Evolutionary conservation across 306 rosid species (phyloP), one percentile per base, ranked within the genome.

Genomic region (Astragalus membranaceus): DNA sequence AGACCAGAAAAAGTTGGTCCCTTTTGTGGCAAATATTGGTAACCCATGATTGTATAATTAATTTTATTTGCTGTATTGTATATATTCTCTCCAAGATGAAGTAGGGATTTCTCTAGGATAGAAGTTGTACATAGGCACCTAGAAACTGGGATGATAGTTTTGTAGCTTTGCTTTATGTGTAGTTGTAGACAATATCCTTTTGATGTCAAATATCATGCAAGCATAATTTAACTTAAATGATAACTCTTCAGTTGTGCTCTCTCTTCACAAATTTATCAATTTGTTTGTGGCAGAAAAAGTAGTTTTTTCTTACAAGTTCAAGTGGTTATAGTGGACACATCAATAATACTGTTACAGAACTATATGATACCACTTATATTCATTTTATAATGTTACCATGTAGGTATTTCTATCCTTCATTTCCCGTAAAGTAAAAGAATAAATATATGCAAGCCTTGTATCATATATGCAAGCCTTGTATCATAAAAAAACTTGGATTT

Each of bases 1-100:
- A 79, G 99, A 95, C 48, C 92, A 91, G 44, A 88, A 75, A 74
- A 87, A 89, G 77, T 63, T 95, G 74, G 99, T 95, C 72, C 99
- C 99, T 43, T 95, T 89, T 23, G 97, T 95, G 66, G 74, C 85
- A 48, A 87, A 82, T 80, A 83, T 91, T 53, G 97, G 91, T 64
- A 84, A 94, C 79, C 89, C 91, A 4, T 88, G 72, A 86, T 69
- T 72, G 67, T 75, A 75, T 47, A 75, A 49, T 20, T 36, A 35
- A 33, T 71, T 56, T 10, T 54, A 57, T 75, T 70, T 81, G 30
- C 63, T 83, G 79, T 73, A 53, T 77, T 79, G 71, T 66, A 66
- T 48, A 76, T 80, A 78, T 72, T 67, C 5, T 65, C 42, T 80
- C 58, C 56, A 67, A 64, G 78, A 72, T 72, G 39, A 44, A 15